Conservation (phyloP, 228 moss, liverwort and hornwort genomes). For the Sphagnum magellanicum region DNA sequence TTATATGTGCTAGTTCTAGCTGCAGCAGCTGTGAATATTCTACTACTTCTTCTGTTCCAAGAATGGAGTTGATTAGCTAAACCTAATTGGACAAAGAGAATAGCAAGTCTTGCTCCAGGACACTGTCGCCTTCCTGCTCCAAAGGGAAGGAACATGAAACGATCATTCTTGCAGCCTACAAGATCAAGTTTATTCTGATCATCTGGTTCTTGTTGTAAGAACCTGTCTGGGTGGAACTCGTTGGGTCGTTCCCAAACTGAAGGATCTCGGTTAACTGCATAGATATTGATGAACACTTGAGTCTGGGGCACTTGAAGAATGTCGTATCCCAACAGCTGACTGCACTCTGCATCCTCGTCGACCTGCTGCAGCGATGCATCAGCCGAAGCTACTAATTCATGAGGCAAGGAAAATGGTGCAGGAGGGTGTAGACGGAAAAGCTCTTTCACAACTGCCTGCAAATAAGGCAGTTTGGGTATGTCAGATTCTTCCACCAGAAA, state of each 20-base stretch:
- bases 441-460: constrained; percentile 49
- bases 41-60: not conserved
- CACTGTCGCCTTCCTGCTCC: constrained; percentile 28
- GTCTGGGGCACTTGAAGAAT: constrained; percentile 10
- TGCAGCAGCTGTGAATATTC: no score
- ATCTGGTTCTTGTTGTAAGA: constrained; percentile 17
- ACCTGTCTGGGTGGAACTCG: constrained; percentile 31
- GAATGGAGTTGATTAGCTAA: constrained; percentile 22
- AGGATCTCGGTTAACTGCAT: constrained; percentile 33
- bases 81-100: constrained; percentile 18
- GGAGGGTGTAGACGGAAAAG: constrained; percentile 37
- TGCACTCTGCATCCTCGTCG: not conserved
- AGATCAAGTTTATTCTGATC: no score
- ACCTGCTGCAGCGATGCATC: no score
- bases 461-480: constrained; percentile 25
- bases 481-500: constrained; percentile 5
- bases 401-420: constrained; percentile 24
- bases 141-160: constrained; percentile 32
- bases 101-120: constrained; percentile 20
- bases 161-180: no score
- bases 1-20: no score
- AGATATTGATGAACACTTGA: constrained; percentile 31
- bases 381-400: constrained; percentile 7
- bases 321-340: constrained; percentile 15
- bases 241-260: constrained; percentile 23